Base-by-base conservation (phyloP, 2,329 filamentous ascomycete species). In the Remersonia thermophila region DNA sequence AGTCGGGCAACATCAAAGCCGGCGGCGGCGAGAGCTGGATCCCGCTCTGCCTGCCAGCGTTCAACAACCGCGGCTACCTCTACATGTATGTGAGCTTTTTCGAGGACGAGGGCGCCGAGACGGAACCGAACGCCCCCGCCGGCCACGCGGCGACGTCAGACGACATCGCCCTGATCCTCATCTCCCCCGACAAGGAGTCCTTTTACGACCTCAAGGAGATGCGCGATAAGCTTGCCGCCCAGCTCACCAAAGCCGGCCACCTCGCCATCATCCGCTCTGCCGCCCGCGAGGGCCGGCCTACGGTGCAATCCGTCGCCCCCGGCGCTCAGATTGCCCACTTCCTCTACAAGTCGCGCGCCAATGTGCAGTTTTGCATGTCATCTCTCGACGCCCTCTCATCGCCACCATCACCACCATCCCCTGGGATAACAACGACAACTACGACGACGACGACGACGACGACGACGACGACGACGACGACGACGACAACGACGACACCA, bases 1-100 rank as follows among this genome's bases (percentile, higher is more conserved):
- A 93, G 61, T 91, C 89, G 2, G 84, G 85, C 33, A 82, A 84
- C 30, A 81, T 98, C 54, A 89, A 91, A 55, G 81, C 85, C 14
- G 87, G 83, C 5, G 86, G 71, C 27, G 91, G 89, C 20, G 91
- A 98, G 58, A 95, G 89, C 51, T 98, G 91, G 91, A 89, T 96
- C 32, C 91, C 91, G 0, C 69, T 98, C 6, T 98, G 91, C 51
- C 70, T 98, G 3, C 93, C 91, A 1, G 89, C 87, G 4, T 98
- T 98, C 63, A 98, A 98, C 62, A 96, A 85, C 56, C 83, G 79
- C 35, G 93, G 91, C 17, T 98, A 93, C 54, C 69, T 98, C 2
- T 95, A 98, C 63, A 96, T 98, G 86, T 98, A 96, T 53, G 91
- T 98, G 54, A 94, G 84, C 64, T 98, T 96, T 56, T 73, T 98